Conservation (phyloP, 345 rosid genomes). For the Balakata baccata region DNA sequence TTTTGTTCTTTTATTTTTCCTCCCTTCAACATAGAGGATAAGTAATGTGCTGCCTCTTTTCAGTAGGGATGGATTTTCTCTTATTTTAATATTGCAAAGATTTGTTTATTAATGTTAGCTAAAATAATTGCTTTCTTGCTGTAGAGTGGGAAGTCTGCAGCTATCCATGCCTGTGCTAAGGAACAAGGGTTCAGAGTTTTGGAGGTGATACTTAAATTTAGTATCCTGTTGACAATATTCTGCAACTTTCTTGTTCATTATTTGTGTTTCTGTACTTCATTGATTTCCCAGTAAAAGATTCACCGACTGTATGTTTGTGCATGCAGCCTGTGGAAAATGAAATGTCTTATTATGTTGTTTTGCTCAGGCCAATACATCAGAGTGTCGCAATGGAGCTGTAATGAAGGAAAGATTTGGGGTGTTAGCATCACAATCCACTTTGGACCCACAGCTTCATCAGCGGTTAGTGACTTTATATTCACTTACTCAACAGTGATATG, state of each 20-base stretch:
- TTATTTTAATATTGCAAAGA: not conserved
- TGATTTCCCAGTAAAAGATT: not conserved
- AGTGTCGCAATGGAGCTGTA: constrained; percentile 70
- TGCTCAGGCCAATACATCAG: constrained; percentile 77
- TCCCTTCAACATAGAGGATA: constrained; percentile 5
- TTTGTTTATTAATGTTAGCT: constrained; percentile 7
- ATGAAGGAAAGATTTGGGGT: constrained; percentile 88
- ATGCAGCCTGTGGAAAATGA: not conserved
- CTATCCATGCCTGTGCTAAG: constrained; percentile 85
- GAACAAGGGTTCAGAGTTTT: constrained; percentile 84
- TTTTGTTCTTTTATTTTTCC: not conserved
- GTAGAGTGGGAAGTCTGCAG: constrained; percentile 98
- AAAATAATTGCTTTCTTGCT: constrained; percentile 9
- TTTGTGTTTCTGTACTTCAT: not conserved
- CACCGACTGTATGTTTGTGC: constrained; percentile 1
- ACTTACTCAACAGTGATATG: not conserved
- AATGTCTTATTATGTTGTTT: constrained; percentile 7
- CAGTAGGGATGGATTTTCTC: not conserved
- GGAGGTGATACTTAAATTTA: constrained; percentile 53
- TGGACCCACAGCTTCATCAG: constrained; percentile 58
- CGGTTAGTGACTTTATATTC: constrained; percentile 48
- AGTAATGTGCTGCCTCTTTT: not conserved
- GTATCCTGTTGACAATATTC: constrained; percentile 4
- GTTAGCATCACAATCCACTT: constrained; percentile 54
- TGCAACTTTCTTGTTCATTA: not conserved